These are phyloP conservation scores for Collybia nuda DNA, from an alignment of 768 basidiomycete species.

Conservation along the genomic window DNA sequence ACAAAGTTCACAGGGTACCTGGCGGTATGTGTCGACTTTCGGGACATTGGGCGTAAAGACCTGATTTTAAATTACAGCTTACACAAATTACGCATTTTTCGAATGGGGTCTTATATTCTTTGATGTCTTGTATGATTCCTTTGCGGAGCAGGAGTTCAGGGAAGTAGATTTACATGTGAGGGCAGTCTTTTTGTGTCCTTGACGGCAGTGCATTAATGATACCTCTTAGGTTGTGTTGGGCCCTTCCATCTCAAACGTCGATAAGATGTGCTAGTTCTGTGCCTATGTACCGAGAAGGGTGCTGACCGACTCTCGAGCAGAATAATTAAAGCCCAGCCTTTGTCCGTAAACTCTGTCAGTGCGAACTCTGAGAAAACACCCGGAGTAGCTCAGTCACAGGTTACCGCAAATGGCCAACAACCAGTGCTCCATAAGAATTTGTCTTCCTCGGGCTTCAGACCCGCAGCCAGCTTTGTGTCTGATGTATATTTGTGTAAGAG, in stretches of 20 bases:
- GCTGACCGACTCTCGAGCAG: too few relatives aligned
- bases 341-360: too few relatives aligned
- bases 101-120: slow-evolving; percentile 83
- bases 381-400: too few relatives aligned
- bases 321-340: too few relatives aligned
- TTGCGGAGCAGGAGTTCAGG: slow-evolving; percentile 59
- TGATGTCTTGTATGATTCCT: slow-evolving; percentile 72
- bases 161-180: slow-evolving; percentile 54
- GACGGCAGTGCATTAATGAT: background rate
- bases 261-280: too few relatives aligned
- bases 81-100: slow-evolving; percentile 82
- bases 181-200: background rate
- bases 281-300: too few relatives aligned
- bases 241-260: background rate
- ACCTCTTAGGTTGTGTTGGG: slow-evolving; percentile 25
- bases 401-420: too few relatives aligned
- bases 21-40: slow-evolving; percentile 54
- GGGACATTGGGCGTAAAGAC: background rate
- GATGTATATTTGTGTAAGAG: slow-evolving; percentile 60
- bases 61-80: slow-evolving; percentile 50
- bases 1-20: slow-evolving; percentile 76
- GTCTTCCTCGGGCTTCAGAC: slow-evolving; percentile 15
- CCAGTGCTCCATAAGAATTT: too few relatives aligned
- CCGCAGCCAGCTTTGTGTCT: slow-evolving; percentile 29
- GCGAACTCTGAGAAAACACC: too few relatives aligned